These are phyloP conservation scores for Termitomyces sp. DNA, from an alignment of 768 basidiomycete species.

Conservation along the genomic window DNA sequence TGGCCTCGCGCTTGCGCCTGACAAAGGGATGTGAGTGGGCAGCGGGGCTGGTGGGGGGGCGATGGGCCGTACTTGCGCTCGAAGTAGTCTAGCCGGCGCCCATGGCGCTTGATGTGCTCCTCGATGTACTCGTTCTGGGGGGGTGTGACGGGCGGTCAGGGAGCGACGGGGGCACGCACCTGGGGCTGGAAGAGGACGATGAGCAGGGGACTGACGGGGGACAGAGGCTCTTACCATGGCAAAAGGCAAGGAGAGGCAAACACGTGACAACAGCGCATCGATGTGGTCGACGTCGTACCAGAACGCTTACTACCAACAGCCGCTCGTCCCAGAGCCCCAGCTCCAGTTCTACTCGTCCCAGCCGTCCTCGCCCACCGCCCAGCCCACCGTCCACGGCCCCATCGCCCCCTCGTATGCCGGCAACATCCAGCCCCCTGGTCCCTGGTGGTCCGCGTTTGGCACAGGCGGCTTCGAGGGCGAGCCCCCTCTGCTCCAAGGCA, in stretches of 20 bases:
- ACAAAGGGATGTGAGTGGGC: neutral
- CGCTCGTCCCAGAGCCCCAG: conserved; percentile 46
- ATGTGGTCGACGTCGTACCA: conserved; percentile 77
- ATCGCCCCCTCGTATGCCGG: conserved; percentile 55
- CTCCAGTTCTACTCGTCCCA: conserved; percentile 62
- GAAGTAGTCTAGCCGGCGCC: conserved; percentile 91
- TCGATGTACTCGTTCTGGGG: conserved; percentile 97
- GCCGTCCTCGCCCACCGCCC: neutral
- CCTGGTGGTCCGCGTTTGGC: conserved; percentile 96
- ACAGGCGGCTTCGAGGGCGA: conserved; percentile 95
- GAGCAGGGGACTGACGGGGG: neutral
- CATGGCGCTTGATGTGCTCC: conserved; percentile 96
- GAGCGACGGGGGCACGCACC: conserved; percentile 28
- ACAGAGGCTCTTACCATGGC: conserved; percentile 31
- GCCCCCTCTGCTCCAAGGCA: conserved; percentile 91
- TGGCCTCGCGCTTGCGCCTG: conserved; percentile 81
- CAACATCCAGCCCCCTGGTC: conserved; percentile 64
- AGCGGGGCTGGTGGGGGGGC: conserved; percentile 1
- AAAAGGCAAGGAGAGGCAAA: conserved; percentile 25
- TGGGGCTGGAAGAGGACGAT: conserved; percentile 47
- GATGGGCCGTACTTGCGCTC: conserved; percentile 74
- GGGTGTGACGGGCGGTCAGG: too few relatives aligned
- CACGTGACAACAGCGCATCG: conserved; percentile 19
- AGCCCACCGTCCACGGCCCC: conserved; percentile 40
- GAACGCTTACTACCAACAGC: conserved; percentile 49